Evolutionary conservation across 129 eudicot species (phyloP), one percentile per base, ranked within the genome.

Genomic region (Flaveria robusta): DNA sequence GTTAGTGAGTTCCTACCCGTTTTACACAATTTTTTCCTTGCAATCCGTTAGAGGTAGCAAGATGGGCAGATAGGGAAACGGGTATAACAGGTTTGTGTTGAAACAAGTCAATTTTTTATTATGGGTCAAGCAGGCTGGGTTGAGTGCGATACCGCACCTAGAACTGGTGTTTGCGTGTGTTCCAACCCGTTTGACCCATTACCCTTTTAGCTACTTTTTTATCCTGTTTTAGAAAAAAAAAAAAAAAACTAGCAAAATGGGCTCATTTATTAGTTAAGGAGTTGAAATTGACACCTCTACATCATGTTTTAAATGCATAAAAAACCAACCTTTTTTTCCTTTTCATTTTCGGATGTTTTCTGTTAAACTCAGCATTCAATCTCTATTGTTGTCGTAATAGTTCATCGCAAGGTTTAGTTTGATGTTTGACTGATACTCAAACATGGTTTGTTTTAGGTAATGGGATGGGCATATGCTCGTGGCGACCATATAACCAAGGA

Each of bases 401-500:
- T 52, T 52, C 59, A 52, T 55, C 1, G 29, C 31, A 46, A 50
- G 65, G 37, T 60, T 79, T 71, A 16, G 34, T 31, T 13, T 37
- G 20, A 52, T 14, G 72, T 73, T 42, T 43, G 42, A 72, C 59
- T 67, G 7, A 24, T 66, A 31, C 16, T 46, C 37, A 22, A 27
- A 68, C 24, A 56, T 23, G 66, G 50, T 45, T 34, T 51, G 62
- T 70, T 76, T 75, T 45, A 92, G 97, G 96, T 92, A 71, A 87
- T 87, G 96, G 97, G 97, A 51, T 92, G 97, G 97, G 96, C 97
- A 51, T 92, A 85, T 86, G 97, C 97, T 64, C 86, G 85, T 5
- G 91, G 96, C n/a, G 93, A 87, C 70, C 91, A 92, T 77, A 80
- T 89, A 77, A 87, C 91, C 50, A 87, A 82, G 82, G 90, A 92